These are phyloP conservation scores for Tetradesmus obliquus DNA, from an alignment of 139 green algal genomes.

Conservation along the genomic window DNA sequence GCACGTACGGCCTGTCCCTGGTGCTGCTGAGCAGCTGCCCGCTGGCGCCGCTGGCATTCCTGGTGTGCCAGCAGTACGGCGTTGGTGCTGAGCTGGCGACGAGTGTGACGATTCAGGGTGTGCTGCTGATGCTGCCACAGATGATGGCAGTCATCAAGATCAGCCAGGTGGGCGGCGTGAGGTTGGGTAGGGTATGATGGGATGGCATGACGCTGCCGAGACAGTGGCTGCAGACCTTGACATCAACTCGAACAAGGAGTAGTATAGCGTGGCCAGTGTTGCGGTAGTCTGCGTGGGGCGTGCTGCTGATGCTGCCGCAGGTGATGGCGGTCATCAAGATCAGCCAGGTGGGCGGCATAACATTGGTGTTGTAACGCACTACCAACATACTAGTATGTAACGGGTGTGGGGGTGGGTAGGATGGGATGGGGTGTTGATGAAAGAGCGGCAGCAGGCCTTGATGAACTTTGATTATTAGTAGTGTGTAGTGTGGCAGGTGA, in stretches of 20 bases:
- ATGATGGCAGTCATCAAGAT: slow-evolving; percentile 45
- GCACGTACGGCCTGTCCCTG: slow-evolving; percentile 19
- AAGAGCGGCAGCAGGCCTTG: not conserved
- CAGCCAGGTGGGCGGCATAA: not conserved
- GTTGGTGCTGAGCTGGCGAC: slow-evolving; percentile 35
- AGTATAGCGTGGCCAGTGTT: no score
- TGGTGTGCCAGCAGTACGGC: slow-evolving; percentile 34
- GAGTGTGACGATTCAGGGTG: slow-evolving; percentile 23
- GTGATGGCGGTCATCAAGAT: slow-evolving; percentile 45
- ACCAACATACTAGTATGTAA: no score
- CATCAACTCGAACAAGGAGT: no score
- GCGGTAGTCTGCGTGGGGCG: not conserved
- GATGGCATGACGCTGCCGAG: not conserved
- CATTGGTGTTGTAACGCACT: no score
- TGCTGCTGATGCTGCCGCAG: slow-evolving; percentile 44
- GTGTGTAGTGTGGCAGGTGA: no score
- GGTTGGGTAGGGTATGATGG: no score
- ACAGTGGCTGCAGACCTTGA: not conserved
- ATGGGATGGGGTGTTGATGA: not conserved
- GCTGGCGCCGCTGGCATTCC: slow-evolving; percentile 12
- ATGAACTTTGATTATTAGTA: no score
- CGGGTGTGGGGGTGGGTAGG: no score
- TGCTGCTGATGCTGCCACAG: slow-evolving; percentile 44
- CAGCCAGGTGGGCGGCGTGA: not conserved
- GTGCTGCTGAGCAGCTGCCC: slow-evolving; percentile 31